A percentile compares a stretch with the other conserved stretches of the same genome.
These are phyloP conservation scores for Sambucus nigra DNA, from an alignment of 129 eudicot species.

Conservation along the genomic window DNA sequence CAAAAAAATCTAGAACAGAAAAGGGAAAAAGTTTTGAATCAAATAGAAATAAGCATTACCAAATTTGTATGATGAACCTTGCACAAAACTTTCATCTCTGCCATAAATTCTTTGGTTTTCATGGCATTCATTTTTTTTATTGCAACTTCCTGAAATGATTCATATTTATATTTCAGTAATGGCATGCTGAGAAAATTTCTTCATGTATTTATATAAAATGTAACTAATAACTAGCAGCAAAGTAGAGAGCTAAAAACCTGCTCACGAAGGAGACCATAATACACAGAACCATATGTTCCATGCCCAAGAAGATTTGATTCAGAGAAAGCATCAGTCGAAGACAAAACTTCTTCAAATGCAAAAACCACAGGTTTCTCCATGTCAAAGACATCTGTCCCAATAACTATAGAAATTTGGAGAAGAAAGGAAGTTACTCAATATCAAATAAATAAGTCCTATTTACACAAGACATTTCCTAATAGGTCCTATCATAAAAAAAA, in stretches of 20 bases:
- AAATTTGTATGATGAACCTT: conserved; percentile 94
- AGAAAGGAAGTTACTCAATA: no score
- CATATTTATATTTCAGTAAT: conserved; percentile 3
- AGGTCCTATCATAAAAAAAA: no score
- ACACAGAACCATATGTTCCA: conserved; percentile 96
- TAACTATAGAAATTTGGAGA: conserved; percentile 38
- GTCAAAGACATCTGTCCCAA: conserved; percentile 76
- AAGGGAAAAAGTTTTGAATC: conserved; percentile 3
- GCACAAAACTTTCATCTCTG: conserved; percentile 94
- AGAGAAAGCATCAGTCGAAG: conserved; percentile 67
- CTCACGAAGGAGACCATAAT: conserved; percentile 67
- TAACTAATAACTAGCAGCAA: neutral
- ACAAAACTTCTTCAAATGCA: conserved; percentile 51
- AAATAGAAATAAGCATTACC: conserved; percentile 40
- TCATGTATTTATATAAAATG: conserved; percentile 1
- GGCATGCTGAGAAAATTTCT: conserved; percentile 2
- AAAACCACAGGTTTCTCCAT: conserved; percentile 84
- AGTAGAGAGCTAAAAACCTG: conserved; percentile 42
- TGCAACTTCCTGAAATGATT: conserved; percentile 70
- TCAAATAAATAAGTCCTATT: no score
- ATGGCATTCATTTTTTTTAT: conserved; percentile 83
- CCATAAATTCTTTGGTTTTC: conserved; percentile 75
- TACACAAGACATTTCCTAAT: no score
- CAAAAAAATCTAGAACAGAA: conserved; percentile 6
- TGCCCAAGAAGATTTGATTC: conserved; percentile 84